Percentiles rank a stretch among this genome's conserved stretches.
Evolutionary conservation across 257 asterid genomes (phyloP).

Genomic region (Perilla frutescens): DNA sequence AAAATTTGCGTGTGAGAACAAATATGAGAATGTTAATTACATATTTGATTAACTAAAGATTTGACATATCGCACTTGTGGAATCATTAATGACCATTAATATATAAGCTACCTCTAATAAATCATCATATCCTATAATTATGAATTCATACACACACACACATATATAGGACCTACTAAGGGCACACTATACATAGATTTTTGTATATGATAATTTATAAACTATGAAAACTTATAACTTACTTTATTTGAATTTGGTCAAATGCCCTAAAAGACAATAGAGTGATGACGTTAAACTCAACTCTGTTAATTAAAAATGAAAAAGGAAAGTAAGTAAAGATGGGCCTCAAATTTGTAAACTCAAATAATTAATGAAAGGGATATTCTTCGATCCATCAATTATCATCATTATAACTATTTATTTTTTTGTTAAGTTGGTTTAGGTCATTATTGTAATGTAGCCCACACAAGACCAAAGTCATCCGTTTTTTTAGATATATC

Average conservation of each 20-base stretch:
- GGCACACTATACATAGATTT: neutral
- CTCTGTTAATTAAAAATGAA: neutral
- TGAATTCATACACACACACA: neutral
- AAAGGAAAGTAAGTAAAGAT: neutral
- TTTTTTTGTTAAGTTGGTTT: neutral
- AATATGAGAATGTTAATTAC: neutral
- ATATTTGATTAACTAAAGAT: neutral
- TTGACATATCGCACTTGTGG: neutral
- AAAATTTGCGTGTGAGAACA: too few relatives aligned
- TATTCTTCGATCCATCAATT: neutral
- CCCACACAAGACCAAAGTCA: neutral
- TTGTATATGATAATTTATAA: neutral
- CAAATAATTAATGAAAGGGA: neutral
- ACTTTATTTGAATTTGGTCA: neutral
- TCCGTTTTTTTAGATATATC: too few relatives aligned
- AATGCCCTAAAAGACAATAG: neutral
- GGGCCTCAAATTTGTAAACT: neutral
- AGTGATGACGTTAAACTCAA: constrained; percentile 9
- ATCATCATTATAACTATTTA: neutral
- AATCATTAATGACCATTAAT: neutral
- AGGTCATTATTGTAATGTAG: neutral
- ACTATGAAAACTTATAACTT: neutral
- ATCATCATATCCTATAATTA: too few relatives aligned
- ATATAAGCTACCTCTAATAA: neutral
- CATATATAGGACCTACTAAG: neutral